Conservation (phyloP, 495 filamentous ascomycete species). For the Aspergillus baeticus region DNA sequence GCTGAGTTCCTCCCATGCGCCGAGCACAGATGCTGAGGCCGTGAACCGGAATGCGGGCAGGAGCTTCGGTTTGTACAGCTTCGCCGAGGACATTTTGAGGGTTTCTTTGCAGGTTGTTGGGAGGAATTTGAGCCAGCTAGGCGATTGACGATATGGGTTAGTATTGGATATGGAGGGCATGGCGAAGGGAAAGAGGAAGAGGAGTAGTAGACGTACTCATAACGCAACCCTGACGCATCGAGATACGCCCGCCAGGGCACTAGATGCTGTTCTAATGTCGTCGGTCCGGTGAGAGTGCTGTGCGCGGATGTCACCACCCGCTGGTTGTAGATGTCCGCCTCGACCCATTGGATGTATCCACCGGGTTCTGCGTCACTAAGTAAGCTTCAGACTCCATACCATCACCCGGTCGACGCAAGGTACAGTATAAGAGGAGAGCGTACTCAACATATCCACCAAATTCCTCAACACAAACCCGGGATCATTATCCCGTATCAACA, state of each 20-base stretch:
- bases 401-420: neutral
- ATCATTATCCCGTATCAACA: neutral
- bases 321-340: neutral
- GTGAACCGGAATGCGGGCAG: neutral
- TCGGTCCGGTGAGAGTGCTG: neutral
- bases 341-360: constrained; percentile 9
- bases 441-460: constrained; percentile 1
- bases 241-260: neutral
- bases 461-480: neutral
- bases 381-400: too few relatives aligned
- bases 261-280: neutral
- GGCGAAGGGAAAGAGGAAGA: too few relatives aligned
- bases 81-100: neutral
- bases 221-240: neutral
- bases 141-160: too few relatives aligned
- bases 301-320: neutral
- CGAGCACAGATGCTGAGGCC: neutral
- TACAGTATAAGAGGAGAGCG: neutral
- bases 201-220: neutral
- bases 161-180: too few relatives aligned
- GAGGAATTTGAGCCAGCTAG: neutral
- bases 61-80: neutral
- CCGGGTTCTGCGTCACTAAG: neutral
- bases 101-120: neutral
- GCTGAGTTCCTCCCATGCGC: constrained; percentile 8